Conservation (phyloP, 1,284 basidiomycete species). For the Meira miltonrushii region DNA sequence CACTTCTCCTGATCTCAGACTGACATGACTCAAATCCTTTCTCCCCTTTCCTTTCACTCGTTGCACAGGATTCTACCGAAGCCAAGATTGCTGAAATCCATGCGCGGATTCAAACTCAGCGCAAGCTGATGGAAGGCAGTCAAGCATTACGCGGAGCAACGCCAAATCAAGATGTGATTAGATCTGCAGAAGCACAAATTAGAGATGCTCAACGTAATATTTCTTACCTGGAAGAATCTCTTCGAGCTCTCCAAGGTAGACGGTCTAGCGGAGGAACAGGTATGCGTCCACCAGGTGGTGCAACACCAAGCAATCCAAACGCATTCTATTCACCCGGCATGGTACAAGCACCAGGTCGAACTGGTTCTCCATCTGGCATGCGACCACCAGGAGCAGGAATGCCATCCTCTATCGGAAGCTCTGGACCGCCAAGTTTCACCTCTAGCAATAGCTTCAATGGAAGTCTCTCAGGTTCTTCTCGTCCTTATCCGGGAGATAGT, state of each 20-base stretch:
- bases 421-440: constrained; percentile 23
- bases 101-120: constrained; percentile 83
- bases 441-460: constrained; percentile 18
- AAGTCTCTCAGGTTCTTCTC: constrained; percentile 17
- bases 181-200: constrained; percentile 70
- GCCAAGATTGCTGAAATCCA: constrained; percentile 87
- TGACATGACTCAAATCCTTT: neutral
- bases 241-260: constrained; percentile 71
- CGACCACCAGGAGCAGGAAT: constrained; percentile 5
- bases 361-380: neutral
- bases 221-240: constrained; percentile 73
- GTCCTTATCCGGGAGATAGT: constrained; percentile 32
- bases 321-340: neutral
- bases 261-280: constrained; percentile 56
- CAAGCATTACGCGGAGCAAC: constrained; percentile 75
- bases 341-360: neutral
- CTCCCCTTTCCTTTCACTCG: too few species aligned
- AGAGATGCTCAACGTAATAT: constrained; percentile 79
- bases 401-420: constrained; percentile 11
- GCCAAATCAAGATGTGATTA: constrained; percentile 76
- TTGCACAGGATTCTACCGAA: constrained; percentile 56
- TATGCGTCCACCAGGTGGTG: neutral
- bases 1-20: neutral
- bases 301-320: neutral
- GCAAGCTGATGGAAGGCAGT: constrained; percentile 82